phyloP scores from a whole-genome alignment of 495 filamentous ascomycete genomes.

The Sabuloglossum arenarium region DNA sequence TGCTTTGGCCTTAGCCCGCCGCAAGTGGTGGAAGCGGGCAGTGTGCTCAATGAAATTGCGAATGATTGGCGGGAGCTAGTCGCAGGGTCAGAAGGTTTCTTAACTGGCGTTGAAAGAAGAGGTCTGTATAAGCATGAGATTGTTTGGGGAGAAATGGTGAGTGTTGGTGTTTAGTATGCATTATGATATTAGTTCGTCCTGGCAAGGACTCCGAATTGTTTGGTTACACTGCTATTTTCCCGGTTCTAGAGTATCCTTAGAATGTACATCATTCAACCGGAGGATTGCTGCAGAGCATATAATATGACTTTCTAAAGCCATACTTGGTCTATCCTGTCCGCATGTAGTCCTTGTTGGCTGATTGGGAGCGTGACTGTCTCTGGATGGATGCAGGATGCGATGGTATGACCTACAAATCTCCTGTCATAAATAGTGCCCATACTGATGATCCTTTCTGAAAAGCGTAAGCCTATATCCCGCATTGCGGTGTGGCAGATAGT shows the following conservation, averaged over 20 bases:
- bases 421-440: background rate
- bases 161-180: background rate
- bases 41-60: constrained; percentile 38
- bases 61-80: constrained; percentile 59
- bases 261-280: too few species aligned
- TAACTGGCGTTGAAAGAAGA: constrained; percentile 40
- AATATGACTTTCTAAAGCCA: too few species aligned
- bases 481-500: background rate
- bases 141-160: constrained; percentile 83
- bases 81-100: constrained; percentile 62
- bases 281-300: too few species aligned
- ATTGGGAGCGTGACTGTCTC: background rate
- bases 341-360: background rate
- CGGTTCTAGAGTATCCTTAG: too few species aligned
- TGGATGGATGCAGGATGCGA: constrained; percentile 25
- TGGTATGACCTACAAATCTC: constrained; percentile 23
- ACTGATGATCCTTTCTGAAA: background rate
- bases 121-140: constrained; percentile 54
- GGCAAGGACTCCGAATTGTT: constrained; percentile 3
- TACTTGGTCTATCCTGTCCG: constrained; percentile 5
- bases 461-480: constrained; percentile 10
- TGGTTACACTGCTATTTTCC: too few species aligned
- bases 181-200: background rate
- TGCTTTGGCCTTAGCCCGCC: constrained; percentile 44
- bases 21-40: constrained; percentile 40